phyloP scores from a whole-genome alignment of 345 rosid genomes.

The Atalantia buxifolia region DNA sequence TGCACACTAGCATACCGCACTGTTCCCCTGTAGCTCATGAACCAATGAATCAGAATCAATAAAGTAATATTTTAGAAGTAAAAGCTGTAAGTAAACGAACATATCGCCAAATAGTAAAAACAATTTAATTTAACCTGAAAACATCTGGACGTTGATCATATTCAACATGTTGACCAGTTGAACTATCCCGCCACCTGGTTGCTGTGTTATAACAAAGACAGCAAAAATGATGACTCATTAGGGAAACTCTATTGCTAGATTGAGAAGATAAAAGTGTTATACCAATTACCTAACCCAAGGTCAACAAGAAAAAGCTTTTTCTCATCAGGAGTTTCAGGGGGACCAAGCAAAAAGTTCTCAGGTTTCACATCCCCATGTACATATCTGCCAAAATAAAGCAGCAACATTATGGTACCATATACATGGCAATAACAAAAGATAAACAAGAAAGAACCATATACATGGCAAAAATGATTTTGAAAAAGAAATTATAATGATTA shows the following conservation, averaged over 20 bases:
- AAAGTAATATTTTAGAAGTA: neutral
- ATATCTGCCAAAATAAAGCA: conserved; percentile 52
- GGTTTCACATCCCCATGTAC: conserved; percentile 99
- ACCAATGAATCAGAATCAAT: conserved; percentile 9
- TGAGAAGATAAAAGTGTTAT: neutral
- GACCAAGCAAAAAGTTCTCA: conserved; percentile 92
- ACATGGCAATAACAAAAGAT: neutral
- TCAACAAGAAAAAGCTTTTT: conserved; percentile 92
- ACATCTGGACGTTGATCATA: conserved; percentile 99
- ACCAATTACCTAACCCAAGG: conserved; percentile 72
- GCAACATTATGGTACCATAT: conserved; percentile 10
- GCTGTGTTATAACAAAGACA: conserved; percentile 46
- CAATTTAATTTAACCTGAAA: conserved; percentile 53
- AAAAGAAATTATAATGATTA: neutral
- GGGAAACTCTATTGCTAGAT: neutral
- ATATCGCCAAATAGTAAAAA: neutral
- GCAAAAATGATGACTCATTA: conserved; percentile 8
- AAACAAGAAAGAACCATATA: neutral
- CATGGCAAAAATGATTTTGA: neutral
- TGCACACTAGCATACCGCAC: conserved; percentile 97
- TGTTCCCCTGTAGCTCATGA: conserved; percentile 66
- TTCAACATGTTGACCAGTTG: conserved; percentile 85
- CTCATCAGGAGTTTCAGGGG: conserved; percentile 78
- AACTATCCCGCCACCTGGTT: conserved; percentile 78
- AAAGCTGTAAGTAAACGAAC: neutral